Evolutionary conservation across 225 moss, liverwort and hornwort genomes (phyloP).

Genomic region (Straminergon stramineum): DNA sequence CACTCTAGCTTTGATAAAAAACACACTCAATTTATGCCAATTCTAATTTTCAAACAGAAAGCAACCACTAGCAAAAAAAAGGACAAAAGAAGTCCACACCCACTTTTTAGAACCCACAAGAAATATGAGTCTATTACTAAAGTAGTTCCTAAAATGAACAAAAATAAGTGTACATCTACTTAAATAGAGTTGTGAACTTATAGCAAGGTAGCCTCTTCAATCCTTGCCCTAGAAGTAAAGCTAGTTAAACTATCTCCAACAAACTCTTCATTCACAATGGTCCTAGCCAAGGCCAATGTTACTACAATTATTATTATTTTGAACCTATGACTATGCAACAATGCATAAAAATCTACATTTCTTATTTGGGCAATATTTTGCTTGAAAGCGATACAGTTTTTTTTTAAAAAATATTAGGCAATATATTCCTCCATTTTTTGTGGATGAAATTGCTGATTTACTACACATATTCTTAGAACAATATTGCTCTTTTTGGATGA

Average conservation of each 20-base stretch:
- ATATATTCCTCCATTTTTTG: neutral
- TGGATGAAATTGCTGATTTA: neutral
- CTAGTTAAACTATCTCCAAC: neutral
- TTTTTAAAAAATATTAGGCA: neutral
- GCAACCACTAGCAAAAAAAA: neutral
- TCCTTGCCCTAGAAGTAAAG: neutral
- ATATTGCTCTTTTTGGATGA: neutral
- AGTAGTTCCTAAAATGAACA: neutral
- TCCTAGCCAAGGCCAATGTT: rapidly evolving
- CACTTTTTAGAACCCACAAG: neutral
- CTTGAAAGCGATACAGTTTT: rapidly evolving
- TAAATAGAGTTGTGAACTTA: neutral
- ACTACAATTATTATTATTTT: neutral
- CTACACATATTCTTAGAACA: neutral
- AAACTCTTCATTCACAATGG: neutral
- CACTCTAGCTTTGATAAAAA: neutral
- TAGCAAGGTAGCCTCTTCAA: neutral
- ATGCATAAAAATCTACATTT: neutral
- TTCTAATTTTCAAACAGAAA: rapidly evolving
- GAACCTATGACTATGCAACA: rapidly evolving
- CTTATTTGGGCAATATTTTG: neutral
- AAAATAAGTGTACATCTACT: neutral
- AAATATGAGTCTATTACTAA: rapidly evolving
- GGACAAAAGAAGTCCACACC: rapidly evolving
- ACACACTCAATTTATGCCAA: rapidly evolving